These are phyloP conservation scores for Corymbia calophylla DNA, from an alignment of 441 rosid species.

Conservation along the genomic window DNA sequence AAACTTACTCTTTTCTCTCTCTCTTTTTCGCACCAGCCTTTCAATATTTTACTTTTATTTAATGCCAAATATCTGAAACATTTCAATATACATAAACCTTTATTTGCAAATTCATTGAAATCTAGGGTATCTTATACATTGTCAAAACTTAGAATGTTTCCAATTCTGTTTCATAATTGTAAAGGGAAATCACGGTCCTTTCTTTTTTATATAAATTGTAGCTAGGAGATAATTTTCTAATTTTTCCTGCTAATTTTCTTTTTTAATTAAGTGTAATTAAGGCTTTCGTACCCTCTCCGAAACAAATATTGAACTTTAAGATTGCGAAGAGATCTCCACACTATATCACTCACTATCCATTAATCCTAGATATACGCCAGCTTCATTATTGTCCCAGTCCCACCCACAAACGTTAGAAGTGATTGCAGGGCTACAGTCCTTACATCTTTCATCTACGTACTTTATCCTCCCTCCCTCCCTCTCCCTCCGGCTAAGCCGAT, in stretches of 20 bases:
- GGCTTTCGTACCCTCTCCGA: not conserved
- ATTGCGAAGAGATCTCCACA: not conserved
- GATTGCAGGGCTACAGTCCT: not conserved
- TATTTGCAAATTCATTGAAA: not conserved
- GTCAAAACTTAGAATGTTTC: not conserved
- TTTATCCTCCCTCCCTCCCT: not conserved
- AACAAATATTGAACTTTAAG: not conserved
- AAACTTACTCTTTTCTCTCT: not conserved
- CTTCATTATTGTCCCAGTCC: not conserved
- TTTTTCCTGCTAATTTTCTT: not conserved
- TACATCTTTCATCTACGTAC: not conserved
- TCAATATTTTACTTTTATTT: not conserved
- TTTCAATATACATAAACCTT: not conserved
- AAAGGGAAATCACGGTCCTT: not conserved
- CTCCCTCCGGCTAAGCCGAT: not conserved
- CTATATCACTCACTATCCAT: not conserved
- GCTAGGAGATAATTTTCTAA: not conserved
- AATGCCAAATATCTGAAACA: not conserved
- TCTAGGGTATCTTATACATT: not conserved
- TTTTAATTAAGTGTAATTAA: not conserved
- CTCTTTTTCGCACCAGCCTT: not conserved
- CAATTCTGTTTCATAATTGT: not conserved
- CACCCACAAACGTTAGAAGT: not conserved
- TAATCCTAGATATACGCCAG: not conserved
- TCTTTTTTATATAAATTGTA: accelerated